Evolutionary conservation across 2,329 filamentous ascomycete genomes (phyloP), one percentile per base, ranked within the genome.

Genomic region (Metarhizium guizhouense): DNA sequence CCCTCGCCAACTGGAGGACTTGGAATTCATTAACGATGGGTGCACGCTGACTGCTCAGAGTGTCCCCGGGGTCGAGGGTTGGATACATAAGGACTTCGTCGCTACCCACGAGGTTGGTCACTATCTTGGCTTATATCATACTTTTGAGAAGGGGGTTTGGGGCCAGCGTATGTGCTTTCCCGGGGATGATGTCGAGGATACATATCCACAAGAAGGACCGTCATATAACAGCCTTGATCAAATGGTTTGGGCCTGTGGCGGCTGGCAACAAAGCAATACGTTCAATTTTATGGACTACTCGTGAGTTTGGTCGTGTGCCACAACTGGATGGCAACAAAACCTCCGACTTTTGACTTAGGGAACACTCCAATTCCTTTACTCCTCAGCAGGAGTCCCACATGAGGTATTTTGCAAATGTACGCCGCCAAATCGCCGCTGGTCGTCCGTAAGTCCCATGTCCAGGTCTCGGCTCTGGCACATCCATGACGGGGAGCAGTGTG

Each of bases 151-250:
- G 34, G 25, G 25, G 25, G 4, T 4, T 4, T 1, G 25, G 25
- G 25, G 25, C 25, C 3, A 25, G 25, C 25, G 3, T 3, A 18
- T 1, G 2, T 43, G 40, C n/a, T 6, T 0, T n/a, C 6, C 16
- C 6, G 40, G 40, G 4, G 40, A 43, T n/a, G 11, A 6, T 3
- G 1, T 43, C n/a, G 40, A 18, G 3, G 40, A 43, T 14, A 43
- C 40, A 3, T 43, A 14, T n/a, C 40, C 40, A 14, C 40, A 43
- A 18, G 40, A 43, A n/a, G 0, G 0, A 14, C 40, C 40, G 16
- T 14, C 40, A 16, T 1, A 4, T n/a, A 0, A 43, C n/a, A 1
- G 8, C 16, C 0, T 5, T 13, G 1, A 2, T 2, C 11, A 3
- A 2, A 3, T 0, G 2, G 40, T 43, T 18, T 8, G 6, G 10